Evolutionary conservation across 305 asterid genomes (phyloP).

Genomic region (Fraxinus angustifolia): DNA sequence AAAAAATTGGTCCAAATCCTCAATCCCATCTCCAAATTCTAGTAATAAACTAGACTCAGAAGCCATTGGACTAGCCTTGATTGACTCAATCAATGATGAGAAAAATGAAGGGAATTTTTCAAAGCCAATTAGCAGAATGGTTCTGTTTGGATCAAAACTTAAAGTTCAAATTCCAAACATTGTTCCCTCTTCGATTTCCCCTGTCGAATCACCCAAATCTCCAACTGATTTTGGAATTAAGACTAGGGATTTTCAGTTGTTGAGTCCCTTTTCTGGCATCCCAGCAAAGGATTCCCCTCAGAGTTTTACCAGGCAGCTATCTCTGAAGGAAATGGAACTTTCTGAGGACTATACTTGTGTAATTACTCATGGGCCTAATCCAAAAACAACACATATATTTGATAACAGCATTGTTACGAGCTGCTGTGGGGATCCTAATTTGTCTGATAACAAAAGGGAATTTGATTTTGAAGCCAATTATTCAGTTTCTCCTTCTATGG

Average conservation of each 20-base stretch:
- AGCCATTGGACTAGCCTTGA: conserved; percentile 71
- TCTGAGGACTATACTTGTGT: conserved; percentile 93
- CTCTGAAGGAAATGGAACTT: conserved; percentile 82
- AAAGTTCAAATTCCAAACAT: conserved; percentile 63
- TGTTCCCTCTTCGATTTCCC: conserved; percentile 23
- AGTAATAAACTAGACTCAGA: conserved; percentile 35
- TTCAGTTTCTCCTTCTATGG: conserved; percentile 16
- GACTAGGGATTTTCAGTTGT: conserved; percentile 43
- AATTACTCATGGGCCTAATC: conserved; percentile 84
- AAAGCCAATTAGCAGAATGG: conserved; percentile 51
- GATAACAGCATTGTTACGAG: conserved; percentile 72
- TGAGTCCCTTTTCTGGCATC: conserved; percentile 31
- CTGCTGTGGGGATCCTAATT: conserved; percentile 32
- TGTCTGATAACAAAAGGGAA: conserved; percentile 24
- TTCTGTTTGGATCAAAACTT: conserved; percentile 71
- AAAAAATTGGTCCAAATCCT: conserved; percentile 16
- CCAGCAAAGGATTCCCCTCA: conserved; percentile 33
- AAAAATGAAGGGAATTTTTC: conserved; percentile 24
- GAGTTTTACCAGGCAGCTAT: conserved; percentile 40
- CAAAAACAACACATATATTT: conserved; percentile 75
- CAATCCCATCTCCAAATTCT: conserved; percentile 18
- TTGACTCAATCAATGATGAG: conserved; percentile 49
- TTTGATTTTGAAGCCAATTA: conserved; percentile 19
- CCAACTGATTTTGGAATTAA: conserved; percentile 86
- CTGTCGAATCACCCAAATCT: conserved; percentile 50